Evolutionary conservation across 2,329 filamentous ascomycete species (phyloP), one percentile per base, ranked within the genome.

Genomic region (Penicillium sp.): DNA sequence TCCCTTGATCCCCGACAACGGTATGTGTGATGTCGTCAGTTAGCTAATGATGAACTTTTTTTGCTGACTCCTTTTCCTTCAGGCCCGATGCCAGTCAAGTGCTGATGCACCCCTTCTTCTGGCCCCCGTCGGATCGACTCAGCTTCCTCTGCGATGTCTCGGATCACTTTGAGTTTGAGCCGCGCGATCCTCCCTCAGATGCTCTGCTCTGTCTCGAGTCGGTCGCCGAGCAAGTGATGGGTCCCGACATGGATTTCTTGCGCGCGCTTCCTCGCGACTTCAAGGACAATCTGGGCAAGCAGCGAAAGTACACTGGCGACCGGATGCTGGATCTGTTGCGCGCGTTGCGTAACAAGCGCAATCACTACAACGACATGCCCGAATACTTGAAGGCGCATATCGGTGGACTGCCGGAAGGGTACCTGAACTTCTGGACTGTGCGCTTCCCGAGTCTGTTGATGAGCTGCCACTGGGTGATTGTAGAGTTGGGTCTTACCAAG

Each of bases 361-460:
- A 98, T 64, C 95, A 99, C 73, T 99, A 97, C 73, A 93, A 96
- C 70, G 95, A 99, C 74, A 94, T 99, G 91, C 85, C 90, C 6
- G 90, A 93, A 14, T 79, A 86, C 50, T 84, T 96, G 62, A 94
- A 89, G 76, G 81, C 81, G 51, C 82, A 83, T 67, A 90, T 96
- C 0, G 92, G 92, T 0, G 78, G 87, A 9, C 72, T 94, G 59
- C 89, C 92, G 0, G 88, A 92, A 14, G 91, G 91, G 0, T 97
- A 96, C 71, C 79, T 96, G 46, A 82, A 82, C 11, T 96, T 96
- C 70, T 97, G 92, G 91, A 90, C 89, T 0, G 80, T 85, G 7
- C 82, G 85, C 58, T 97, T 97, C 70, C 92, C 92, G 3, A 86
- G 84, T 66, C 75, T 97, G 66, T 73, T 97, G 59, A 87, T 96